phyloP scores from a whole-genome alignment of 352 stramenopile species.

The Phytophthora pseudosyringae region DNA sequence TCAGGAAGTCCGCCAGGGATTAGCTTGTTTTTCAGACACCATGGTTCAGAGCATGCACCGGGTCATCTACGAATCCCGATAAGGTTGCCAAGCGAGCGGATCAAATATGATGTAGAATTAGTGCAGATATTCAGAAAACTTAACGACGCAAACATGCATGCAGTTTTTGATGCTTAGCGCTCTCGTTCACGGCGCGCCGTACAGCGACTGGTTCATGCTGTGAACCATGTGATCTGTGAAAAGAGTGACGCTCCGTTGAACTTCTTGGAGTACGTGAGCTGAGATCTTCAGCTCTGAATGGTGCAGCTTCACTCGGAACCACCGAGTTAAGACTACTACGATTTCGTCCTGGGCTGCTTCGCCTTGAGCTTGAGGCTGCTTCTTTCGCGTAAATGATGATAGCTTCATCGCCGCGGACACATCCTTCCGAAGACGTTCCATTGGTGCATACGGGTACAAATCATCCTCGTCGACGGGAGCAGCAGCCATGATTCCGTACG shows the following conservation, averaged over 20 bases:
- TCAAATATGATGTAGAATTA: slow-evolving; percentile 29
- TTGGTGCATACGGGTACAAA: slow-evolving; percentile 33
- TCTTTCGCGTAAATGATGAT: slow-evolving; percentile 25
- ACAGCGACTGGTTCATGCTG: slow-evolving; percentile 42
- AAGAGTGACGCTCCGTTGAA: slow-evolving; percentile 17
- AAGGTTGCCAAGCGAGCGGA: slow-evolving; percentile 2
- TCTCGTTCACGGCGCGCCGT: slow-evolving; percentile 6
- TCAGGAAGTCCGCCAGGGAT: slow-evolving; percentile 40
- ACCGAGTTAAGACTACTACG: slow-evolving; percentile 34
- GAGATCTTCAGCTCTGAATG: slow-evolving; percentile 20
- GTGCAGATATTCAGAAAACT: slow-evolving; percentile 16
- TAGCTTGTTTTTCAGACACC: slow-evolving; percentile 43
- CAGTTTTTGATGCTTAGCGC: slow-evolving; percentile 15
- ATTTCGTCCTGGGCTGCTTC: slow-evolving; percentile 15
- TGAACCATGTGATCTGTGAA: slow-evolving; percentile 36
- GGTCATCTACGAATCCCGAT: slow-evolving; percentile 39
- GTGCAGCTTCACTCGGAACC: slow-evolving; percentile 34
- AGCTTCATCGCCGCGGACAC: slow-evolving; percentile 34
- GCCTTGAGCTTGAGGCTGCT: slow-evolving; percentile 2
- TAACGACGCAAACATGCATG: slow-evolving; percentile 19
- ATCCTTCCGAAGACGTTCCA: slow-evolving; percentile 37
- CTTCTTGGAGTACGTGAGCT: slow-evolving; percentile 22
- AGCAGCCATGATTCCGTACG: slow-evolving; percentile 32
- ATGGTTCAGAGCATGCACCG: slow-evolving; percentile 52
- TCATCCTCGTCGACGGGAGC: slow-evolving; percentile 40